A percentile compares a stretch with the other conserved stretches of the same genome.
These are phyloP conservation scores for Cnidoscolus chayamansa DNA, from an alignment of 441 rosid genomes.

Conservation along the genomic window DNA sequence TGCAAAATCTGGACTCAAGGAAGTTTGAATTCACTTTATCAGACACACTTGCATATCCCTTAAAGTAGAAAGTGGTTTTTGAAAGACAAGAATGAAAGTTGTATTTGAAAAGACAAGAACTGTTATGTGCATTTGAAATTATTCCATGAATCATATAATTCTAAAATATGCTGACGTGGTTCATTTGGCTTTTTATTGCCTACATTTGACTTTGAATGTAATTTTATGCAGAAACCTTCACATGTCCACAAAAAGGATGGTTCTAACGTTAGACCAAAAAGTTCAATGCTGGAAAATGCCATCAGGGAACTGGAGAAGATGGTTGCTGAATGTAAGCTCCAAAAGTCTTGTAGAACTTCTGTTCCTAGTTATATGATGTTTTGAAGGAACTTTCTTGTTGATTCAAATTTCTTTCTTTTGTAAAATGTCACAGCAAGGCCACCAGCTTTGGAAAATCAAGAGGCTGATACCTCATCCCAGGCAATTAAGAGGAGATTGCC, in stretches of 20 bases:
- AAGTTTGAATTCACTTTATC: neutral
- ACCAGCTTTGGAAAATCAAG: constrained; percentile 72
- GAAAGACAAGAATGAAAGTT: neutral
- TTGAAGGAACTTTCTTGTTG: constrained; percentile 5
- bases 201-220: constrained; percentile 24
- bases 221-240: constrained; percentile 50
- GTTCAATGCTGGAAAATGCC: constrained; percentile 74
- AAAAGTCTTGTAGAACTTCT: constrained; percentile 15
- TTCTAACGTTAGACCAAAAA: constrained; percentile 55
- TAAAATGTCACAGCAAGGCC: constrained; percentile 70
- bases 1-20: constrained; percentile 14
- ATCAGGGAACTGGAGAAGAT: constrained; percentile 85
- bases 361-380: constrained; percentile 14
- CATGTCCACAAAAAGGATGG: constrained; percentile 56
- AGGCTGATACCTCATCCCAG: constrained; percentile 69
- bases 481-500: constrained; percentile 93
- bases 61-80: neutral
- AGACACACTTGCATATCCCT: neutral
- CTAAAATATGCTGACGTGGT: neutral
- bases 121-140: constrained; percentile 1
- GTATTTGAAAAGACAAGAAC: neutral
- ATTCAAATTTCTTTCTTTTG: constrained; percentile 20
- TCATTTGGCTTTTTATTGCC: neutral
- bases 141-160: constrained; percentile 1
- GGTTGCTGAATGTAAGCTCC: constrained; percentile 84